phyloP scores from a whole-genome alignment of 225 moss, liverwort and hornwort species.

The Sphagnum contortum region DNA sequence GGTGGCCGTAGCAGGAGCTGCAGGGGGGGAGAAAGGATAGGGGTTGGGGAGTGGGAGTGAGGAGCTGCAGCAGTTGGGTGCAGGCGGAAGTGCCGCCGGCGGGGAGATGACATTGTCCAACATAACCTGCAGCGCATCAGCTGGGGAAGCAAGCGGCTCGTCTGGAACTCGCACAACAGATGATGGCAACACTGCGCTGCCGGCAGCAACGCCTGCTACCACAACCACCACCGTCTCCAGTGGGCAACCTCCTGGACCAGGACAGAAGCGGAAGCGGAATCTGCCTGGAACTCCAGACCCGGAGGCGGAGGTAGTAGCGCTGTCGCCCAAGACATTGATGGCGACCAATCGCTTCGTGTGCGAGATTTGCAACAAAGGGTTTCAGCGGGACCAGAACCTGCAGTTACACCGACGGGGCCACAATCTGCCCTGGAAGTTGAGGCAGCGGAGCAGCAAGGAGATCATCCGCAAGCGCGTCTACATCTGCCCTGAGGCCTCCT shows the following conservation, averaged over 20 bases:
- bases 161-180: conserved; percentile 15
- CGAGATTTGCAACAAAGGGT: conserved; percentile 98
- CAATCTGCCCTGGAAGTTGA: conserved; percentile 96
- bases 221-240: conserved; percentile 59
- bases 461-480: conserved; percentile 90
- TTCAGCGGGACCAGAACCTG: conserved; percentile 97
- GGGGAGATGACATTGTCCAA: conserved; percentile 73
- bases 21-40: no score
- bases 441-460: conserved; percentile 93
- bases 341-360: conserved; percentile 98
- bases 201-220: conserved; percentile 48
- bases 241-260: conserved; percentile 55
- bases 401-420: conserved; percentile 98
- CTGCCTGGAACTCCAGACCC: conserved; percentile 95
- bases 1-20: no score
- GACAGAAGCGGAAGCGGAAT: conserved; percentile 62
- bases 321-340: conserved; percentile 95
- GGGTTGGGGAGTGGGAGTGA: no score
- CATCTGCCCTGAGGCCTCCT: conserved; percentile 96
- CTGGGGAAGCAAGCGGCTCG: conserved; percentile 62
- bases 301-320: conserved; percentile 90
- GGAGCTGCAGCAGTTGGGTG: no score
- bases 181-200: conserved; percentile 59
- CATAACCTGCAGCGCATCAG: conserved; percentile 58
- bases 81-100: no score